Conservation (phyloP, 2,329 filamentous ascomycete genomes). For the Verticillium tricorpus region DNA sequence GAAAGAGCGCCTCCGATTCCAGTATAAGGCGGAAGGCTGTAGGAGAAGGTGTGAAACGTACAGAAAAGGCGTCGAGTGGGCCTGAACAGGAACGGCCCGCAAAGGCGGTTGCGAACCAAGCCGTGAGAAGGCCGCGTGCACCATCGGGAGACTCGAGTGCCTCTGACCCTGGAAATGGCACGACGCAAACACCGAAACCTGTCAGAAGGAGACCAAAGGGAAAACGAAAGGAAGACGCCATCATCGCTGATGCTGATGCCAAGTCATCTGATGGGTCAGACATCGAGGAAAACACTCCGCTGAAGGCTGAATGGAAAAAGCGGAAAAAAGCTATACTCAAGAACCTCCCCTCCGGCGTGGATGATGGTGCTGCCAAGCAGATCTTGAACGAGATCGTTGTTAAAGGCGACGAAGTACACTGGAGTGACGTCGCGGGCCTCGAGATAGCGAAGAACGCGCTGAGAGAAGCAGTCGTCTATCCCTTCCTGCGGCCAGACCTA, state of each 20-base stretch:
- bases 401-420: slow-evolving; percentile 89
- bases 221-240: slow-evolving; percentile 25
- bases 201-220: slow-evolving; percentile 6
- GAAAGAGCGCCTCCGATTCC: slow-evolving; percentile 5
- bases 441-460: slow-evolving; percentile 87
- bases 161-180: background rate
- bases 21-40: slow-evolving; percentile 8
- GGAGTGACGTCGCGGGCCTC: slow-evolving; percentile 88
- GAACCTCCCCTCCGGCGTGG: slow-evolving; percentile 75
- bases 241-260: slow-evolving; percentile 41
- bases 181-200: background rate
- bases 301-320: slow-evolving; percentile 53
- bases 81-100: slow-evolving; percentile 5
- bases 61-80: slow-evolving; percentile 1
- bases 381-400: slow-evolving; percentile 96
- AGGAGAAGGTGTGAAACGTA: background rate
- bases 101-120: background rate
- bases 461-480: slow-evolving; percentile 95
- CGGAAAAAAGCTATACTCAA: slow-evolving; percentile 65
- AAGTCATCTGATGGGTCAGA: slow-evolving; percentile 33
- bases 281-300: slow-evolving; percentile 24
- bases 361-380: slow-evolving; percentile 77
- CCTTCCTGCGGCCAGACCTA: slow-evolving; percentile 88
- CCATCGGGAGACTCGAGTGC: slow-evolving; percentile 2
- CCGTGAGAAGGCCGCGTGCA: background rate